Evolutionary conservation across 176 grass and related monocot genomes (phyloP).

Genomic region (Tillandsia fasciculata): DNA sequence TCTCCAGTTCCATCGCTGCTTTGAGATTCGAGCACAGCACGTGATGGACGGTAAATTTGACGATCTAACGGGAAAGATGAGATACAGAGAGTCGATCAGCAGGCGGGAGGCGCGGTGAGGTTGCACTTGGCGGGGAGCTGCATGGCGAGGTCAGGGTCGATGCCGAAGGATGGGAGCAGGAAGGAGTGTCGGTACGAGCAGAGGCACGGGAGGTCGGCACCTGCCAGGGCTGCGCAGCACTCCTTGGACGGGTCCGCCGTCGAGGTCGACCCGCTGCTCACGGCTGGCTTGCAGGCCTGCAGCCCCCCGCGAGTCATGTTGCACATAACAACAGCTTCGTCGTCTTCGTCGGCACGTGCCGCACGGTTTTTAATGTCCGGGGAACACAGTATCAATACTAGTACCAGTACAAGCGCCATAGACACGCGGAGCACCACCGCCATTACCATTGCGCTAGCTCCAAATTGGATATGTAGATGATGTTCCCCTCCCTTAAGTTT

Average conservation of each 20-base stretch:
- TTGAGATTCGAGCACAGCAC: too few species aligned
- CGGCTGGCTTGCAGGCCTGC: slow-evolving; percentile 46
- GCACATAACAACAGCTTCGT: slow-evolving; percentile 29
- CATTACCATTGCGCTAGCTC: too few species aligned
- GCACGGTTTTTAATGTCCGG: background rate
- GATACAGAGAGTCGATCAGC: background rate
- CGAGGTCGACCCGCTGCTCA: slow-evolving; percentile 30
- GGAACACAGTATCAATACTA: too few species aligned
- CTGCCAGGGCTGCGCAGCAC: slow-evolving; percentile 34
- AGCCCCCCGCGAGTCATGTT: slow-evolving; percentile 36
- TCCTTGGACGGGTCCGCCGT: slow-evolving; percentile 17
- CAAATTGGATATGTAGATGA: too few species aligned
- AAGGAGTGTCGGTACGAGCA: slow-evolving; percentile 51
- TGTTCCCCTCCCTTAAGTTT: too few species aligned
- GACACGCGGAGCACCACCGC: too few species aligned
- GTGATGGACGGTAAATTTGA: too few species aligned
- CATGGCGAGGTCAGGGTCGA: slow-evolving; percentile 55
- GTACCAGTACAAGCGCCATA: too few species aligned
- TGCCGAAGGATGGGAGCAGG: slow-evolving; percentile 40
- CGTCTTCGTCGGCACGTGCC: background rate
- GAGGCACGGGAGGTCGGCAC: slow-evolving; percentile 43
- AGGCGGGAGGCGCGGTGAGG: slow-evolving; percentile 24
- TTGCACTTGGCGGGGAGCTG: slow-evolving; percentile 45
- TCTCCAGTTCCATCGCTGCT: too few species aligned
- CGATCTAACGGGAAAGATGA: too few species aligned